Conservation (phyloP, 768 basidiomycete genomes). For the Kwoniella dendrophila region DNA sequence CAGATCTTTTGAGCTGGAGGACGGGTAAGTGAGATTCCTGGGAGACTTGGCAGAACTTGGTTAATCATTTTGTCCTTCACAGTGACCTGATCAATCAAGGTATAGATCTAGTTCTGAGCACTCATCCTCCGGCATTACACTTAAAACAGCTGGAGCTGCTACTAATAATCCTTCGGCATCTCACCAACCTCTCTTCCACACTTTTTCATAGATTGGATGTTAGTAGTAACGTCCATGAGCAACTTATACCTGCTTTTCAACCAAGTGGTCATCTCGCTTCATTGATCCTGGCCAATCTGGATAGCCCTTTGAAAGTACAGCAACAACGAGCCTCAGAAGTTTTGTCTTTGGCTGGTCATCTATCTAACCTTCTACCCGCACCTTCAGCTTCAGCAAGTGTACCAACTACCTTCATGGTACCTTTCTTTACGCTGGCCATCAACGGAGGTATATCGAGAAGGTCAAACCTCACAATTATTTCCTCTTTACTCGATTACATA, state of each 20-base stretch:
- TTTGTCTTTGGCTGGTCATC: conserved; percentile 14
- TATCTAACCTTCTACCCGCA: conserved; percentile 9
- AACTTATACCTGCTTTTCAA: conserved; percentile 22
- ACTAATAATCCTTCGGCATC: conserved; percentile 27
- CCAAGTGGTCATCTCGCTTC: conserved; percentile 22
- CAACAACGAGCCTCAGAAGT: conserved; percentile 32
- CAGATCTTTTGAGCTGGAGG: conserved; percentile 7
- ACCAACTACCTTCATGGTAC: conserved; percentile 25
- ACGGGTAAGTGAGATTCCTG: conserved; percentile 7
- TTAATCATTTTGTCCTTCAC: background rate
- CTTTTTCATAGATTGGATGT: background rate
- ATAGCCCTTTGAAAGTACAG: conserved; percentile 24
- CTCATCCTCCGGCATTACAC: conserved; percentile 7
- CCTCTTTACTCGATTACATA: conserved; percentile 23
- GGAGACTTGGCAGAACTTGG: background rate
- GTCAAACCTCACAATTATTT: conserved; percentile 22
- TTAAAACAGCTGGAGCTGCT: conserved; percentile 33
- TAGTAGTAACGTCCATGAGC: conserved; percentile 6
- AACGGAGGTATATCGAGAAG: conserved; percentile 17
- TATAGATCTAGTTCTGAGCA: conserved; percentile 11
- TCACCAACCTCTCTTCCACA: conserved; percentile 2
- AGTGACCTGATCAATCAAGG: conserved; percentile 17
- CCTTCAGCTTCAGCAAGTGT: conserved; percentile 2
- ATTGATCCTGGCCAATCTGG: conserved; percentile 28
- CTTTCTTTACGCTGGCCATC: conserved; percentile 29